These are phyloP conservation scores for Myxozyma nipponensis DNA, from an alignment of 805 yeast genomes.

Conservation along the genomic window DNA sequence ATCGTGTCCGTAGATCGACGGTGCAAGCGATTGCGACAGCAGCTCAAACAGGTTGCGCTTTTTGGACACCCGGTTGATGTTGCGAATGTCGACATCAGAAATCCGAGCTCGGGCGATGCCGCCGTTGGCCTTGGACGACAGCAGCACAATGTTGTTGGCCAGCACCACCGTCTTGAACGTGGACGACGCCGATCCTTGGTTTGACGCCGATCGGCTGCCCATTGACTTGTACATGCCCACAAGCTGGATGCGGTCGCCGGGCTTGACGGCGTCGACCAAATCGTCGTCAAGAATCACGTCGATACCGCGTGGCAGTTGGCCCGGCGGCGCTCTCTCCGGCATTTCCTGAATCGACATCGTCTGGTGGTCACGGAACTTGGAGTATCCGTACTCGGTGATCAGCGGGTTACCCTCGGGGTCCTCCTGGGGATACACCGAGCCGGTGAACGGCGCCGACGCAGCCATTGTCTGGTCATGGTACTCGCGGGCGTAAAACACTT, in stretches of 20 bases:
- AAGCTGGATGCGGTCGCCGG: constrained; percentile 92
- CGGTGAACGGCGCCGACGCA: constrained; percentile 9
- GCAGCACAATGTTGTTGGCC: constrained; percentile 84
- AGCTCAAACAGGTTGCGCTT: constrained; percentile 69
- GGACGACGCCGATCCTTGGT: constrained; percentile 48
- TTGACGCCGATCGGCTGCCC: constrained; percentile 51
- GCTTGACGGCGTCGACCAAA: constrained; percentile 84
- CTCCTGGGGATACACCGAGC: constrained; percentile 84
- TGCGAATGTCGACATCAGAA: constrained; percentile 78
- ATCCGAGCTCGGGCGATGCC: constrained; percentile 61
- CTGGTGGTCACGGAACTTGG: constrained; percentile 92
- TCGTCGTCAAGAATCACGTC: constrained; percentile 95
- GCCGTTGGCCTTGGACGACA: constrained; percentile 85
- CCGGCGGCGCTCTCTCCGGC: constrained; percentile 98
- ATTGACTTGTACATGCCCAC: constrained; percentile 91
- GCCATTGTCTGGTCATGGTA: constrained; percentile 84
- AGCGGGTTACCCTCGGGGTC: constrained; percentile 88
- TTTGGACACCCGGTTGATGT: constrained; percentile 73
- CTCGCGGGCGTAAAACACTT: constrained; percentile 83
- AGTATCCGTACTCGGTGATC: constrained; percentile 86
- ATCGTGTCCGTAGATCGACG: constrained; percentile 91
- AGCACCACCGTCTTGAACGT: constrained; percentile 78
- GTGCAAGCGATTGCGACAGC: constrained; percentile 84
- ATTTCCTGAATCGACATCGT: constrained; percentile 90
- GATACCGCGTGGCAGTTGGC: constrained; percentile 89